These are phyloP conservation scores for Setaria viridis DNA, from an alignment of 202 grass and related monocot genomes.

Conservation along the genomic window DNA sequence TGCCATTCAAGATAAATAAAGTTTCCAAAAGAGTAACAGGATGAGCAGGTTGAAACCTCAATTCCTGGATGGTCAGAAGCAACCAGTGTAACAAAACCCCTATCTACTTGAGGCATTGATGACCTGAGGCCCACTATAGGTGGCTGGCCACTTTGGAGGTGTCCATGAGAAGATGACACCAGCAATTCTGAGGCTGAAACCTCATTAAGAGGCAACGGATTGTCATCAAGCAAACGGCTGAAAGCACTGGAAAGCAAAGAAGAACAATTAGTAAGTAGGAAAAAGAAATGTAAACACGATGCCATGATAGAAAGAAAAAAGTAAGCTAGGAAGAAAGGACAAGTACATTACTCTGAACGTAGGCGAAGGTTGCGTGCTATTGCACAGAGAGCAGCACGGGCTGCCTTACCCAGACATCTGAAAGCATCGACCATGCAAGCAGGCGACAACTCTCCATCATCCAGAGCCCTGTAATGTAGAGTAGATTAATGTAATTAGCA, in stretches of 20 bases:
- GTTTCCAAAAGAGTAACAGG: neutral
- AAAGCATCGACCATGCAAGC: conserved; percentile 84
- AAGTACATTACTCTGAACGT: conserved; percentile 64
- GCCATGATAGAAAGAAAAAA: neutral
- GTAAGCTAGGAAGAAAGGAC: neutral
- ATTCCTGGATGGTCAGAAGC: conserved; percentile 73
- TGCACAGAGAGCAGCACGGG: conserved; percentile 68
- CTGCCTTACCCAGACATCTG: conserved; percentile 71
- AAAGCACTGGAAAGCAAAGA: conserved; percentile 62
- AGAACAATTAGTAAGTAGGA: neutral
- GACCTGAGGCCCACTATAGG: conserved; percentile 40
- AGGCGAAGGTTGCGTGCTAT: conserved; percentile 76
- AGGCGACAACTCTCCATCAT: conserved; percentile 73
- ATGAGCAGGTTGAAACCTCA: conserved; percentile 58
- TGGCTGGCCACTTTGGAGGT: conserved; percentile 47
- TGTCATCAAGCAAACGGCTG: conserved; percentile 81
- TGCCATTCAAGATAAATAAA: conserved; percentile 5
- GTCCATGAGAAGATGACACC: conserved; percentile 53
- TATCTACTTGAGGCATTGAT: conserved; percentile 66
- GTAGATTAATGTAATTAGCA: conserved; percentile 17
- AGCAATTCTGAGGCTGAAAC: conserved; percentile 70
- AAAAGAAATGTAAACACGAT: neutral
- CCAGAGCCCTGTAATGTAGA: conserved; percentile 46
- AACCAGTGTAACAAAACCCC: conserved; percentile 71
- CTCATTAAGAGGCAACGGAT: conserved; percentile 64